Base-by-base conservation (phyloP, 345 rosid species). In the Garcia nutans region DNA sequence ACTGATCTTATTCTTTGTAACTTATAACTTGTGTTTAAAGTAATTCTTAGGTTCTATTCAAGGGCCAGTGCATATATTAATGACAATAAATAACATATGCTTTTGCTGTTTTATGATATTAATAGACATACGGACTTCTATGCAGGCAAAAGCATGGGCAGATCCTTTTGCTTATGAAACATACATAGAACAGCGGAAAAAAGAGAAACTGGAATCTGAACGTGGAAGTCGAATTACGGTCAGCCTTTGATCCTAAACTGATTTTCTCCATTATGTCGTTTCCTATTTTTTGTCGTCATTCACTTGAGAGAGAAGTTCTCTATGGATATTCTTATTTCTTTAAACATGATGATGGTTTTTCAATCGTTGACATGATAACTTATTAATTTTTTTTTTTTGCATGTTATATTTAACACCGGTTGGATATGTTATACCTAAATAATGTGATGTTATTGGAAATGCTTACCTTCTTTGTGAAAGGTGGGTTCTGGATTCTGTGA, bases 171-270 rank as follows among this genome's bases (percentile, higher is more conserved):
- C 88, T 52, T 90, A 88, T 82, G 88, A 86, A 55, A 31, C 74
- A 33, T 91, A 90, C 79, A 50, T 85, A 78, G 92, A 90, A 85
- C 84, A 84, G 76, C 85, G 80, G 75, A 91, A 91, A 77, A 86
- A 80, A 81, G 87, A 89, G 82, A 90, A 88, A 83, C 67, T 89
- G 61, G 97, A 94, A 79, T 84, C 68, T 7, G 70, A 79, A 10
- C 87, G 85, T 65, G 73, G 80, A 44, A 78, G 85, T 78, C 84
- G 97, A 84, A 95, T 95, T 77, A 89, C 99, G 76, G 99, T 95
- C 28, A 80, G 88, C 86, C 59, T 77, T 80, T 70, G 17, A 45
- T 42, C 63, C 42, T 16, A 12, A 20, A 41, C 3, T 17, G 12
- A 11, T 23, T 55, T 37, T 63, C 22, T 17, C 4, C 19, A 54